Conservation (phyloP, 208 protist species). For the Trypanosoma rangeli region DNA sequence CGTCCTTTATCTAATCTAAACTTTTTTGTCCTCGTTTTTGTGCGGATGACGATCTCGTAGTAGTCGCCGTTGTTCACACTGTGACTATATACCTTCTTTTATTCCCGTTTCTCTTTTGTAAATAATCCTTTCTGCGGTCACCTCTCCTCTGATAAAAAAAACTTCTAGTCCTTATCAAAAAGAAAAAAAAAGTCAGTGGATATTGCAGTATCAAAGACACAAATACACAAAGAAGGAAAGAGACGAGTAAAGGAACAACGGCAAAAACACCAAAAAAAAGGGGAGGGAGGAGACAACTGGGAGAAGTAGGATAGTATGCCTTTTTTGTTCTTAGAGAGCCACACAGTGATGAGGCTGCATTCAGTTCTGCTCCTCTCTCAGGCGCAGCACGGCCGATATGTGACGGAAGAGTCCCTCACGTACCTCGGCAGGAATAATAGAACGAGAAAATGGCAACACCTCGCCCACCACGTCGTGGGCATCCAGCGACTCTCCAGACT, state of each 20-base stretch:
- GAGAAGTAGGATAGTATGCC: no score
- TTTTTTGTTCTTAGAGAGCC: neutral
- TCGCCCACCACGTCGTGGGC: constrained; percentile 52
- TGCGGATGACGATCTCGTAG: neutral
- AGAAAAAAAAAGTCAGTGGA: neutral
- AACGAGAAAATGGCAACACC: constrained; percentile 48
- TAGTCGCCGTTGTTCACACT: neutral
- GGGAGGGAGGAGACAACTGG: neutral
- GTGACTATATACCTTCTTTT: neutral
- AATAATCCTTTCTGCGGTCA: neutral
- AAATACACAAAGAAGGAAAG: neutral
- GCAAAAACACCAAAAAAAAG: constrained; percentile 12
- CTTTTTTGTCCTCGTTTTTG: neutral
- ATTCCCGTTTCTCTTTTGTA: neutral
- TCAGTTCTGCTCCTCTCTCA: neutral
- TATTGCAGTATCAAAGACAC: neutral
- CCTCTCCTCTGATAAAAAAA: neutral
- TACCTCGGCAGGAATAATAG: constrained; percentile 42
- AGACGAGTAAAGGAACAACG: neutral
- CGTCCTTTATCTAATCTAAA: no score
- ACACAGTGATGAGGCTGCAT: neutral
- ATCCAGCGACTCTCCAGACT: constrained; percentile 48
- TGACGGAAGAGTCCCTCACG: constrained; percentile 70
- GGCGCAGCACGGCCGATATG: constrained; percentile 16
- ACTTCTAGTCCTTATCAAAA: no score